Conservation (phyloP, 257 asterid genomes). For the Parsonsia alboflavescens region DNA sequence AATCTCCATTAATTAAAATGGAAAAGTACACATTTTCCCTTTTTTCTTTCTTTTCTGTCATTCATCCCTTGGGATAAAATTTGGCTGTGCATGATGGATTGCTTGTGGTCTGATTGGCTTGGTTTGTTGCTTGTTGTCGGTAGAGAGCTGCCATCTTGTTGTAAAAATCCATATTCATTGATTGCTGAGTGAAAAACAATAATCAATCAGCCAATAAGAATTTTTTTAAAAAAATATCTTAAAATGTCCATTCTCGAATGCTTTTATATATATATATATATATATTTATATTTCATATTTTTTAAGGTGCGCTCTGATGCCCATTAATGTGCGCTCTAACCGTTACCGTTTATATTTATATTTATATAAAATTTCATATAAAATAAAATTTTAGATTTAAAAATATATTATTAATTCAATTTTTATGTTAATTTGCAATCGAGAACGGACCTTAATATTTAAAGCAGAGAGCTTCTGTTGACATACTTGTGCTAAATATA, state of each 20-base stretch:
- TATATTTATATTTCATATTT: too few relatives aligned
- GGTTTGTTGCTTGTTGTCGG: constrained; percentile 35
- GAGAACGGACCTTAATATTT: not conserved
- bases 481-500: constrained; percentile 57
- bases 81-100: constrained; percentile 25
- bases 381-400: too few relatives aligned
- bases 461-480: not conserved
- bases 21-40: not conserved
- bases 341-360: too few relatives aligned
- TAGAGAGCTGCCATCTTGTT: constrained; percentile 60
- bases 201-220: not conserved
- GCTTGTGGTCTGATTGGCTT: constrained; percentile 25
- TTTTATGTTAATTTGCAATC: not conserved
- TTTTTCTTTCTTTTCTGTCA: constrained; percentile 4
- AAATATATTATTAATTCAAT: too few relatives aligned
- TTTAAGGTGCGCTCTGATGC: too few relatives aligned
- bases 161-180: constrained; percentile 60
- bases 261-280: too few relatives aligned
- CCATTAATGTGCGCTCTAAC: too few relatives aligned
- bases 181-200: constrained; percentile 29
- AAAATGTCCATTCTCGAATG: not conserved
- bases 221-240: too few relatives aligned
- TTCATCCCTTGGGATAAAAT: constrained; percentile 24
- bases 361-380: too few relatives aligned
- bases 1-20: not conserved